Percentiles rank a stretch among this genome's conserved stretches.
Conservation (phyloP, 106 monocot genomes). For the Phalaenopsis aphrodite region DNA sequence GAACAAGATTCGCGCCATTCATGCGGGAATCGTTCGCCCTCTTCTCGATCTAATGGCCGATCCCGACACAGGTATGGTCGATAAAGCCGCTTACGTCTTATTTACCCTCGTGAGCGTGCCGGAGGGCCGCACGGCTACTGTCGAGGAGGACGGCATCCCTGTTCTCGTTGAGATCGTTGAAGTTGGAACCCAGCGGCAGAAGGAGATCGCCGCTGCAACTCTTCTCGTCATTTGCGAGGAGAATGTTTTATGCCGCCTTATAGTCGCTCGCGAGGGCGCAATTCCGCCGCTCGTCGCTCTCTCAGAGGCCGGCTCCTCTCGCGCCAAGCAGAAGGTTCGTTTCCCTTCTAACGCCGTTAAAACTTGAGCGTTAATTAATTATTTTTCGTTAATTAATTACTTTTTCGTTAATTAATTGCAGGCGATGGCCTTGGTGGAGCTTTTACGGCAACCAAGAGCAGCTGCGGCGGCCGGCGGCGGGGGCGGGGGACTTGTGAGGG, state of each 20-base stretch:
- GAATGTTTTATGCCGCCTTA: constrained; percentile 8
- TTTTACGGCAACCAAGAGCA: neutral
- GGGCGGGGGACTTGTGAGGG: neutral
- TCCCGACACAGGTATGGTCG: constrained; percentile 46
- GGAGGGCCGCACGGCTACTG: constrained; percentile 33
- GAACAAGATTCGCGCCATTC: constrained; percentile 45
- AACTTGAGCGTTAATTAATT: neutral
- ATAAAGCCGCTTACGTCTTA: constrained; percentile 48
- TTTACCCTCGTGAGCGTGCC: neutral
- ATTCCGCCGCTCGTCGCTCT: constrained; percentile 42
- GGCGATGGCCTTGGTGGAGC: constrained; percentile 4
- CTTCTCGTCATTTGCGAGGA: constrained; percentile 34
- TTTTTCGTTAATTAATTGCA: neutral
- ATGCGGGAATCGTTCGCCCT: constrained; percentile 39
- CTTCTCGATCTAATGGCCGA: constrained; percentile 64
- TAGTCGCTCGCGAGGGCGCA: constrained; percentile 32
- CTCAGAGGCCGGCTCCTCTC: constrained; percentile 26
- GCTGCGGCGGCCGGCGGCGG: neutral
- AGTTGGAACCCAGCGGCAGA: constrained; percentile 32
- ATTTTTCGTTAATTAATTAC: neutral
- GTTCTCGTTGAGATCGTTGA: constrained; percentile 57
- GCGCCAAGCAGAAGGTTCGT: constrained; percentile 29
- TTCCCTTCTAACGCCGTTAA: neutral
- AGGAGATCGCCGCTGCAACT: constrained; percentile 25
- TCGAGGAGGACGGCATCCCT: constrained; percentile 48